Base-by-base conservation (phyloP, 495 filamentous ascomycete genomes). In the Choiromyces venosus region DNA sequence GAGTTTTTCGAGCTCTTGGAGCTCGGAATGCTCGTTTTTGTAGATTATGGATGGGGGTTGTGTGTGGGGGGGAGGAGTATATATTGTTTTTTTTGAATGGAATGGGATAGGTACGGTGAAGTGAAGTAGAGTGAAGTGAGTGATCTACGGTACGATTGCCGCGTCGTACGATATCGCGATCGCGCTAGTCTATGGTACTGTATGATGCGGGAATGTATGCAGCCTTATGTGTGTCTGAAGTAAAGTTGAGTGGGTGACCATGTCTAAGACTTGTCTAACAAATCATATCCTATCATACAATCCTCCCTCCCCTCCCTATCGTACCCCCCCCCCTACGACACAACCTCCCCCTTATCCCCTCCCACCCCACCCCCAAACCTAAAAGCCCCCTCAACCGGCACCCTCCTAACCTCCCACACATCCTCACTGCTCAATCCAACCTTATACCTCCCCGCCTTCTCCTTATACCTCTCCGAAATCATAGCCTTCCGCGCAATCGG, bases 401-500 rank as follows among this genome's bases (percentile, higher is more conserved):
- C 83, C 39, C 82, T 81, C 74, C 95, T 87, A 73, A 87, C 83
- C 83, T 91, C 87, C 96, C 96, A 98, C 52, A 99, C 86, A 87
- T 97, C 93, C 85, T 96, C 92, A 84, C 93, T 97, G 78, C 89
- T 94, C n/a, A 87, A 86, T 12, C 87, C 89, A 36, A 84, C 85
- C 85, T 86, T 88, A 82, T 93, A 93, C 83, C 92, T 92, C 78
- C 84, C 86, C 68, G 88, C 89, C 83, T 91, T 92, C 83, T 89
- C 86, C 71, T 86, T 85, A 82, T 96, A 93, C 82, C 90, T 87
- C 56, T 88, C 90, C 73, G 85, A 83, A 68, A 99, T 87, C 73
- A 85, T 86, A 70, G 84, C 85, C 74, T 72, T 78, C 46, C 74
- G 70, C 25, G 74, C 78, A 21, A 75, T 78, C 8, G 77, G 72